phyloP scores from a whole-genome alignment of 2,329 filamentous ascomycete genomes.

The Fusarium sublunatum region DNA sequence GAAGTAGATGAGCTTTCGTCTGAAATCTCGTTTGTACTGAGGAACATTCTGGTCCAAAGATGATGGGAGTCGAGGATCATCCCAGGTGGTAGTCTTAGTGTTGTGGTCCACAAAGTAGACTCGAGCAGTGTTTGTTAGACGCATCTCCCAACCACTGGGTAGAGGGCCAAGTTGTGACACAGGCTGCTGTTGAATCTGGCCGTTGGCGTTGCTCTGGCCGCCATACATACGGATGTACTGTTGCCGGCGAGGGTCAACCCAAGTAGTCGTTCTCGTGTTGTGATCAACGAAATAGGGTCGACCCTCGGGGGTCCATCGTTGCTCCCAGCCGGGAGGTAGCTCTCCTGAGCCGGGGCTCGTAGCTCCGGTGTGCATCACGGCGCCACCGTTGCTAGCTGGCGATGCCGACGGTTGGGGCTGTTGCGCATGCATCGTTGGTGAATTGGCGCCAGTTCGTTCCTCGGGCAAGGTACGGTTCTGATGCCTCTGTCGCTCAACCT shows the following conservation, averaged over 20 bases:
- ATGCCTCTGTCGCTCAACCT: slow-evolving; percentile 91
- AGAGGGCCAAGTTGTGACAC: slow-evolving; percentile 95
- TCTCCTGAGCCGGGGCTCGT: slow-evolving; percentile 96
- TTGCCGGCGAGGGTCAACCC: slow-evolving; percentile 96
- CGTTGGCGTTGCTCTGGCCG: slow-evolving; percentile 85
- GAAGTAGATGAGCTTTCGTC: slow-evolving; percentile 99
- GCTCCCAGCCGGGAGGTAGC: slow-evolving; percentile 95
- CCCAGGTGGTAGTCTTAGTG: slow-evolving; percentile 99
- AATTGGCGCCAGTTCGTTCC: slow-evolving; percentile 92
- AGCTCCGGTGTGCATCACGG: slow-evolving; percentile 92
- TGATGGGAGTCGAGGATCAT: slow-evolving; percentile 93
- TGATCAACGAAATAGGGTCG: slow-evolving; percentile 98
- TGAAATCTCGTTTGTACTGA: slow-evolving; percentile 99
- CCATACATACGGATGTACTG: slow-evolving; percentile 98
- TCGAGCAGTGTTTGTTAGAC: slow-evolving; percentile 94
- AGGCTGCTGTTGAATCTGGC: slow-evolving; percentile 94
- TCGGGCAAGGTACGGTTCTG: slow-evolving; percentile 96
- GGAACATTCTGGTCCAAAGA: slow-evolving; percentile 98
- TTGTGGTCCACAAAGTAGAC: slow-evolving; percentile 99
- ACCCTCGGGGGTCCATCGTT: slow-evolving; percentile 93
- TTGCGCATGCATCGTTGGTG: slow-evolving; percentile 77
- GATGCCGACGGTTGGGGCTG: slow-evolving; percentile 54
- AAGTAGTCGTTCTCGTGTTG: slow-evolving; percentile 97
- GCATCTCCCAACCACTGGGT: slow-evolving; percentile 99
- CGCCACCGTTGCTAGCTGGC: slow-evolving; percentile 64